phyloP scores from a whole-genome alignment of 495 filamentous ascomycete genomes.

The Neurospora cerealis region DNA sequence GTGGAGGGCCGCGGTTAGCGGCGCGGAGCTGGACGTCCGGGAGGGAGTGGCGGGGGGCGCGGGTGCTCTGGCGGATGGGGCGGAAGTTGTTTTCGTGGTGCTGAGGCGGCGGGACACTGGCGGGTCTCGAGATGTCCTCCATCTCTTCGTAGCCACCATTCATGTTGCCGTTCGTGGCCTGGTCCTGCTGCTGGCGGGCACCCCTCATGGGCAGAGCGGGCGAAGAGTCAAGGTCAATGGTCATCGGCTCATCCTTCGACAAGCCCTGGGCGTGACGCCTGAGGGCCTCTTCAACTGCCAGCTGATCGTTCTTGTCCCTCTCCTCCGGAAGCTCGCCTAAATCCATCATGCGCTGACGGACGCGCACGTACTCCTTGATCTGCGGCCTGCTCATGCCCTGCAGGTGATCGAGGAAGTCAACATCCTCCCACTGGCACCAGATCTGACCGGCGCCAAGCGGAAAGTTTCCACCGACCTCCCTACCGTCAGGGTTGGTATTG shows the following conservation, averaged over 20 bases:
- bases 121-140: slow-evolving; percentile 6
- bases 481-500: slow-evolving; percentile 39
- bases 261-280: slow-evolving; percentile 25
- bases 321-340: slow-evolving; percentile 33
- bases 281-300: slow-evolving; percentile 38
- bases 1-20: slow-evolving; percentile 17
- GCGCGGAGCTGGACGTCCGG: slow-evolving; percentile 21
- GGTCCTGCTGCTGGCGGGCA: neutral
- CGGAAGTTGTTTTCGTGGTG: slow-evolving; percentile 10
- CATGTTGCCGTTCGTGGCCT: neutral
- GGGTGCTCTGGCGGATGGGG: slow-evolving; percentile 17
- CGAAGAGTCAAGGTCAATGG: neutral
- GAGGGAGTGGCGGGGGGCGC: slow-evolving; percentile 19
- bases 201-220: slow-evolving; percentile 13
- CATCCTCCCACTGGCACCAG: slow-evolving; percentile 47
- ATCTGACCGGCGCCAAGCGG: slow-evolving; percentile 40
- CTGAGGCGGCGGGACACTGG: neutral
- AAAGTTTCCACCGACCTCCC: slow-evolving; percentile 37
- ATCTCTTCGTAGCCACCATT: slow-evolving; percentile 11
- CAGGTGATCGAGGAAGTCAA: slow-evolving; percentile 38
- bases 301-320: slow-evolving; percentile 34
- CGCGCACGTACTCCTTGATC: slow-evolving; percentile 44
- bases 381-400: slow-evolving; percentile 32
- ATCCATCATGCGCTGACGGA: slow-evolving; percentile 40
- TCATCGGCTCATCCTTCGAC: slow-evolving; percentile 2